Evolutionary conservation across 2,329 filamentous ascomycete species (phyloP).

Genomic region (Clarireedia monteithiana): DNA sequence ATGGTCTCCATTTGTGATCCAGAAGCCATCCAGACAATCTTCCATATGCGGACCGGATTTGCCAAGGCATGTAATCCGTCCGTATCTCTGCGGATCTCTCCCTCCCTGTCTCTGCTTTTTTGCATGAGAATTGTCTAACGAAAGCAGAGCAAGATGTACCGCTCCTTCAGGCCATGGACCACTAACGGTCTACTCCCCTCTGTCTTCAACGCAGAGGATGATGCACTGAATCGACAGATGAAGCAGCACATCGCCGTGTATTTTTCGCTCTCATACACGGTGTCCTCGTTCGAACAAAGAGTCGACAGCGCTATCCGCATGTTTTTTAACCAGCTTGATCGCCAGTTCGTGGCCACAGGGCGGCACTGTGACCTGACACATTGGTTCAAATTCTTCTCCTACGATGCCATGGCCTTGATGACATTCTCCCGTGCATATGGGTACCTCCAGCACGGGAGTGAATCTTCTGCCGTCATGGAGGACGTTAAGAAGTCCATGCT

Average conservation of each 20-base stretch:
- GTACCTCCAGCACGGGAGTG: conserved; percentile 8
- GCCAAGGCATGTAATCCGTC: not conserved
- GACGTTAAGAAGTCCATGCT: no score
- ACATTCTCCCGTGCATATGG: conserved; percentile 11
- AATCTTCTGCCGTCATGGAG: not conserved
- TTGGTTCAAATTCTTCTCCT: conserved; percentile 10
- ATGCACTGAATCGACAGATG: not conserved
- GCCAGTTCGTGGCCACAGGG: not conserved
- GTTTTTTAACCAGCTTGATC: not conserved
- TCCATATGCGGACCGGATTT: not conserved
- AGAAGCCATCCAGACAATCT: conserved; percentile 2
- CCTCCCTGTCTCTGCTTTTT: no score
- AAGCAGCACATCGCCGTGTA: conserved; percentile 8
- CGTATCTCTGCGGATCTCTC: no score
- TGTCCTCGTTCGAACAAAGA: conserved; percentile 37
- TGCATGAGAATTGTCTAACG: no score
- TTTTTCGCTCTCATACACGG: conserved; percentile 12
- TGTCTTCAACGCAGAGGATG: not conserved
- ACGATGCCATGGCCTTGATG: conserved; percentile 12
- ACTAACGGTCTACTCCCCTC: not conserved
- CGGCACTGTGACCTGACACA: not conserved
- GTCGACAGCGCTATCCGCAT: conserved; percentile 29
- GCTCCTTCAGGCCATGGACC: no score
- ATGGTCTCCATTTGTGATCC: conserved; percentile 5
- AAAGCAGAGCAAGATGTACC: no score